Evolutionary conservation across 352 stramenopile species (phyloP).

Genomic region (Phytophthora multivora): DNA sequence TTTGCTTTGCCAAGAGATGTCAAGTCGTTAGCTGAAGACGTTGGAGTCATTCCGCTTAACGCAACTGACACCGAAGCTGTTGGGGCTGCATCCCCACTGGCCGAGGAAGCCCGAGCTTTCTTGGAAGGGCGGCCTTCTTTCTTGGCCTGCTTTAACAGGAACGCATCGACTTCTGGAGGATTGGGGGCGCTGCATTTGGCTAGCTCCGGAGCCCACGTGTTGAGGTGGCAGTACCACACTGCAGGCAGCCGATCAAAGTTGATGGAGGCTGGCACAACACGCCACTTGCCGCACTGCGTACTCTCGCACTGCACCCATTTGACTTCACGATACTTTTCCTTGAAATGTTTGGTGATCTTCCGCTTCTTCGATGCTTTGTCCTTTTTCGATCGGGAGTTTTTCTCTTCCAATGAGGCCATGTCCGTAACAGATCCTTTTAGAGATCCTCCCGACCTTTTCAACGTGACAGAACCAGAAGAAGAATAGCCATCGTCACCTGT

Average conservation of each 20-base stretch:
- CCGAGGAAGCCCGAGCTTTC: slow-evolving; percentile 41
- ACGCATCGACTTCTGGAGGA: slow-evolving; percentile 71
- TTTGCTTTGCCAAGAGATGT: slow-evolving; percentile 15
- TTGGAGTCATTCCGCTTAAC: slow-evolving; percentile 11
- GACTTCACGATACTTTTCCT: slow-evolving; percentile 84
- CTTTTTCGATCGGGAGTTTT: slow-evolving; percentile 42
- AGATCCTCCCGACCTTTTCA: slow-evolving; percentile 29
- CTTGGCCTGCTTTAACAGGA: slow-evolving; percentile 68
- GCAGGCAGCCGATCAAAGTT: slow-evolving; percentile 90
- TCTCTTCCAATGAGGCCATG: slow-evolving; percentile 30
- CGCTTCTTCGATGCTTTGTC: slow-evolving; percentile 81
- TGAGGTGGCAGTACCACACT: slow-evolving; percentile 87
- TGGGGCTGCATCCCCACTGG: slow-evolving; percentile 10
- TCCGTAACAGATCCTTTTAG: slow-evolving; percentile 23
- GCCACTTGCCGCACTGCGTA: slow-evolving; percentile 95
- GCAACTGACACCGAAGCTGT: slow-evolving; percentile 19
- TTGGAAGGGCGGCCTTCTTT: slow-evolving; percentile 64
- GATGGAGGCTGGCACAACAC: slow-evolving; percentile 91
- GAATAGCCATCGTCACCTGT: slow-evolving; percentile 44
- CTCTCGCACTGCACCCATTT: slow-evolving; percentile 97
- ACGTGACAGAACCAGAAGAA: slow-evolving; percentile 37
- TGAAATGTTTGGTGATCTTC: slow-evolving; percentile 74
- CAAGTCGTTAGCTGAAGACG: slow-evolving; percentile 23
- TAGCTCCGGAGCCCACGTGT: slow-evolving; percentile 78
- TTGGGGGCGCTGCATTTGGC: slow-evolving; percentile 75